Evolutionary conservation across 2,329 filamentous ascomycete genomes (phyloP).

Genomic region (Beauveria asiatica): DNA sequence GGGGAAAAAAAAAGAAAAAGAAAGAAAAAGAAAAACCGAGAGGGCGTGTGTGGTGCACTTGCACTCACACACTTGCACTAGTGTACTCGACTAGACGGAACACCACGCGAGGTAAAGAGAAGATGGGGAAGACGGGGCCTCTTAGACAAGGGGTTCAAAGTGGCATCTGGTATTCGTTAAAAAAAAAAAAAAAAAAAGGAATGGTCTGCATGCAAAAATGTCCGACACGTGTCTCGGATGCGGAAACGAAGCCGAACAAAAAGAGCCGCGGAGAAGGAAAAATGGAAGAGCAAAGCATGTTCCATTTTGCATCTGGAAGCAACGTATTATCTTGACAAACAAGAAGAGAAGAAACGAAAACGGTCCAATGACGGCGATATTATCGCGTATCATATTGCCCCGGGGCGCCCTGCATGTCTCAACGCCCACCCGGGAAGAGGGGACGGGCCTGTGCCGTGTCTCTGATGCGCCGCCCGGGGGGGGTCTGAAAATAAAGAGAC

Average conservation of each 20-base stretch:
- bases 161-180: too few species aligned
- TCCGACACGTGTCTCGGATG: too few species aligned
- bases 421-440: not conserved
- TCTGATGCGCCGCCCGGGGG: not conserved
- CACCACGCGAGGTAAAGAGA: too few species aligned
- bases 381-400: not conserved
- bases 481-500: not conserved
- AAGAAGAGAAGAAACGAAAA: not conserved
- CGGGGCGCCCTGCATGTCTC: conserved; percentile 4
- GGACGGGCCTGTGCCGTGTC: conserved; percentile 9
- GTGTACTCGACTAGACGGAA: too few species aligned
- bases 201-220: too few species aligned
- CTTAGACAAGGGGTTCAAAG: too few species aligned
- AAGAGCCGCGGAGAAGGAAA: not conserved
- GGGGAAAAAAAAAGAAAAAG: not conserved
- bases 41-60: too few species aligned
- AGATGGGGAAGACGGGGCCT: too few species aligned
- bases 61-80: too few species aligned
- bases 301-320: not conserved
- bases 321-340: not conserved
- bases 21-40: not conserved
- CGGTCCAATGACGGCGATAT: not conserved
- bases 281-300: not conserved
- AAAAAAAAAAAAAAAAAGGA: too few species aligned
- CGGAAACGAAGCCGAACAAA: too few species aligned